Percentiles rank a stretch among this genome's conserved stretches.
phyloP scores from a whole-genome alignment of 192 early-diverging fungal species.

The Polychytrium aggregatum region DNA sequence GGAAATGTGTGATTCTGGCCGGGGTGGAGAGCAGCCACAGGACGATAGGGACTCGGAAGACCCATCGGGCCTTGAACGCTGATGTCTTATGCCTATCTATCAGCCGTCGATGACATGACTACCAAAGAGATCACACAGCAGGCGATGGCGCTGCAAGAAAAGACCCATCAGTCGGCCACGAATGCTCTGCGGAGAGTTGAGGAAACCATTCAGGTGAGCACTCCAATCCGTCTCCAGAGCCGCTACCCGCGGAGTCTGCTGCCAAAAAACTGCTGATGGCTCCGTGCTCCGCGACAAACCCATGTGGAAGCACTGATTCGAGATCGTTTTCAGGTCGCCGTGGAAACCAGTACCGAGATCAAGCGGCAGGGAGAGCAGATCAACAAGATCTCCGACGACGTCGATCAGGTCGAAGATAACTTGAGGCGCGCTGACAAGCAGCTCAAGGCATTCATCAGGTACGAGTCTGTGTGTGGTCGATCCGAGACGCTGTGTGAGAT shows the following conservation, averaged over 20 bases:
- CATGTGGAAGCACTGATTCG: neutral
- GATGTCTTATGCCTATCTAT: too few species aligned
- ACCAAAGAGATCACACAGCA: constrained; percentile 36
- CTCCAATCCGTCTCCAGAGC: too few species aligned
- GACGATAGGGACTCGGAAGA: too few species aligned
- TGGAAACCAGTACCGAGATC: constrained; percentile 31
- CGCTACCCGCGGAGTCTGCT: too few species aligned
- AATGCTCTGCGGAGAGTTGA: constrained; percentile 28
- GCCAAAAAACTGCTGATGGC: too few species aligned
- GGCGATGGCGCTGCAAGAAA: constrained; percentile 36
- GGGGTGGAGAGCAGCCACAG: too few species aligned
- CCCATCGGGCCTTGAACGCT: too few species aligned
- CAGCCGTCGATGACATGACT: constrained; percentile 36
- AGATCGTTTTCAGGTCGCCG: constrained; percentile 28
- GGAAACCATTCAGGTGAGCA: constrained; percentile 35
- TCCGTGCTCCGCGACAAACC: neutral
- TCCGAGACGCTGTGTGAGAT: neutral
- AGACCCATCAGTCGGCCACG: constrained; percentile 32
- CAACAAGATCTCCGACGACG: constrained; percentile 29
- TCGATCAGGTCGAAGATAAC: constrained; percentile 43
- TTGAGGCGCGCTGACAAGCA: constrained; percentile 49
- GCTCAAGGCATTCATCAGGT: constrained; percentile 44
- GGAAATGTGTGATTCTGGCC: too few species aligned
- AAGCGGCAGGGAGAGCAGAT: constrained; percentile 45
- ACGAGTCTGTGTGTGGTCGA: neutral